Percentiles rank a stretch among this genome's conserved stretches.
phyloP scores from a whole-genome alignment of 2,329 filamentous ascomycete species.

The Aspergillus brunneoviolaceus region DNA sequence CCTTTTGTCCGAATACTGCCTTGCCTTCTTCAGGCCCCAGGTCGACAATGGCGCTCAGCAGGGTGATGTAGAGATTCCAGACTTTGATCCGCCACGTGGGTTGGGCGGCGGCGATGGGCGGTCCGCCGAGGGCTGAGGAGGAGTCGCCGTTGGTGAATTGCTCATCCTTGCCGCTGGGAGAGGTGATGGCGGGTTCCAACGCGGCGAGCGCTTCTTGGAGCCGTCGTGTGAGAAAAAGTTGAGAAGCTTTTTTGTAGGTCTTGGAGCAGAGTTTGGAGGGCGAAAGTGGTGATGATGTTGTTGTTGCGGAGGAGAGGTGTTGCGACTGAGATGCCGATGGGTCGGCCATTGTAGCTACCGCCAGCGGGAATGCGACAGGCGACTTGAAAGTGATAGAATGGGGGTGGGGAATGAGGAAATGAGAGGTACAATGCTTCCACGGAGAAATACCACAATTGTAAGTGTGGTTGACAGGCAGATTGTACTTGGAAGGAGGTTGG shows the following conservation, averaged over 20 bases:
- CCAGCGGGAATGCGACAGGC: slow-evolving; percentile 17
- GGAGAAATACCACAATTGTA: not conserved
- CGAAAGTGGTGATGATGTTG: slow-evolving; percentile 50
- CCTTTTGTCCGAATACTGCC: slow-evolving; percentile 76
- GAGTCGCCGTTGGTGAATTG: slow-evolving; percentile 47
- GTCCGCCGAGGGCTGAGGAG: slow-evolving; percentile 32
- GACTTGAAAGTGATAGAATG: not conserved
- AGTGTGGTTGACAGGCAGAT: slow-evolving; percentile 10
- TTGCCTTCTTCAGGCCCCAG: slow-evolving; percentile 88
- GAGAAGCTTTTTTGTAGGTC: slow-evolving; percentile 89
- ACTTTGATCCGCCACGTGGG: slow-evolving; percentile 86
- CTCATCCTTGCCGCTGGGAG: slow-evolving; percentile 43
- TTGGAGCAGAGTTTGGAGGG: slow-evolving; percentile 70
- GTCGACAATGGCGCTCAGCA: slow-evolving; percentile 87
- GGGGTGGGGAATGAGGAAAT: not conserved
- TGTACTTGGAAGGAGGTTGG: slow-evolving; percentile 9
- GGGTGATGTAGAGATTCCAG: slow-evolving; percentile 94
- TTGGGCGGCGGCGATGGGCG: slow-evolving; percentile 76
- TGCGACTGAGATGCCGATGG: slow-evolving; percentile 50
- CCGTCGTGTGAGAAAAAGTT: slow-evolving; percentile 90
- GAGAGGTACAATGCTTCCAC: not conserved
- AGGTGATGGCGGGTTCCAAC: slow-evolving; percentile 76
- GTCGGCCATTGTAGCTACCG: slow-evolving; percentile 33
- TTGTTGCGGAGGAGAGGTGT: slow-evolving; percentile 57
- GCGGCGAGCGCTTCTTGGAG: slow-evolving; percentile 85